A percentile compares a stretch with the other conserved stretches of the same genome.
These are phyloP conservation scores for Corymbia calophylla DNA, from an alignment of 441 rosid species.

Conservation along the genomic window DNA sequence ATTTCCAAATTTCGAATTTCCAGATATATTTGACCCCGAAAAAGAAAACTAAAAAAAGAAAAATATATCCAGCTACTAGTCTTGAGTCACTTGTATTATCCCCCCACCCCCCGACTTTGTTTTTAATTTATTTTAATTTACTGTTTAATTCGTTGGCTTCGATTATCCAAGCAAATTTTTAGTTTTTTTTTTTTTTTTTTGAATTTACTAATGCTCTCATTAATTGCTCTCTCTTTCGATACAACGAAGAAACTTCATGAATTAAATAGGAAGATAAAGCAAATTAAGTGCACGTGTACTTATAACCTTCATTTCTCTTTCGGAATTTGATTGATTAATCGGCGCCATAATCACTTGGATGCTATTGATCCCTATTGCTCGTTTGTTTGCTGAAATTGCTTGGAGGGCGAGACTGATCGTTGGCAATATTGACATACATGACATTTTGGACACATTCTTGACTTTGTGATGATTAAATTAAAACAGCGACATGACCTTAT, in stretches of 20 bases:
- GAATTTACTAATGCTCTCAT: not conserved
- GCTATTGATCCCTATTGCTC: not conserved
- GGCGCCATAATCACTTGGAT: not conserved
- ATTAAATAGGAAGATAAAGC: not conserved
- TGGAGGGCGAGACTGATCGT: rapidly evolving
- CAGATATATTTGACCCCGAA: not conserved
- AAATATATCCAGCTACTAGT: not conserved
- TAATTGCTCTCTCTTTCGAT: not conserved
- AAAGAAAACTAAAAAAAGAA: not conserved
- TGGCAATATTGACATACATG: not conserved
- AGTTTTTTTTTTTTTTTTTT: rapidly evolving
- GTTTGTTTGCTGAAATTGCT: not conserved
- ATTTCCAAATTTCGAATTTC: not conserved
- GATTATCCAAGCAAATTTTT: not conserved
- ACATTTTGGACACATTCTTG: not conserved
- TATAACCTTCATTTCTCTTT: not conserved
- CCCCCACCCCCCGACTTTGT: no score
- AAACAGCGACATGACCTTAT: rapidly evolving
- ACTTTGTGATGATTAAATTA: rapidly evolving
- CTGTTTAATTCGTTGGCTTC: not conserved
- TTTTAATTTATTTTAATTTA: not conserved
- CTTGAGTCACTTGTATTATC: not conserved
- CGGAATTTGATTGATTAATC: not conserved
- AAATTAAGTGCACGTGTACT: not conserved
- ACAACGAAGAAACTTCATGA: not conserved